Evolutionary conservation across 768 basidiomycete genomes (phyloP).

Genomic region (Trametes sanguinea): DNA sequence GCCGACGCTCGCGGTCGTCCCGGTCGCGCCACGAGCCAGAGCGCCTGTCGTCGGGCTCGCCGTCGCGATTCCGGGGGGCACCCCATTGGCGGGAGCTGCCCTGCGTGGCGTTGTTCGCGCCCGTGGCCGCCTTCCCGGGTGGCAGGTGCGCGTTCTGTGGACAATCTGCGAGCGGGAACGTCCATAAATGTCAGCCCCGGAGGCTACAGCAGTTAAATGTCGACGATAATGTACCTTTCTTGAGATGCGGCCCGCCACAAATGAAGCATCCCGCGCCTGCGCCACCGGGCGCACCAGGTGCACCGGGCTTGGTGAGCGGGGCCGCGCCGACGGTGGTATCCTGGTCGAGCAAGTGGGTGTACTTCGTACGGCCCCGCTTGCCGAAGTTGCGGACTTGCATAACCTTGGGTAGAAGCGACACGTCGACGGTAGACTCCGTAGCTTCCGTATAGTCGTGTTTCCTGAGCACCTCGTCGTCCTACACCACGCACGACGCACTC

Average conservation of each 20-base stretch:
- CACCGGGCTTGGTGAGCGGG: slow-evolving; percentile 48
- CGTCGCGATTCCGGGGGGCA: slow-evolving; percentile 11
- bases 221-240: slow-evolving; percentile 62
- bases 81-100: slow-evolving; percentile 30
- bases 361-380: slow-evolving; percentile 90
- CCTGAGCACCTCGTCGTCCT: slow-evolving; percentile 88
- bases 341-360: slow-evolving; percentile 94
- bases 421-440: slow-evolving; percentile 85
- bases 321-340: slow-evolving; percentile 76
- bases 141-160: slow-evolving; percentile 35
- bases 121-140: slow-evolving; percentile 33
- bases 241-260: slow-evolving; percentile 93
- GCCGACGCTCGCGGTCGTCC: slow-evolving; percentile 25
- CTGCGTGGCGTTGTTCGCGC: slow-evolving; percentile 33
- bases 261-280: slow-evolving; percentile 80
- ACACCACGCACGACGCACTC: slow-evolving; percentile 15
- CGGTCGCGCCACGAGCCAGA: slow-evolving; percentile 26
- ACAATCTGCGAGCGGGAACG: slow-evolving; percentile 32
- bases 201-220: background rate
- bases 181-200: too few relatives aligned
- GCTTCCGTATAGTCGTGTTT: slow-evolving; percentile 87
- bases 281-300: slow-evolving; percentile 42
- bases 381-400: slow-evolving; percentile 98
- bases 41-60: slow-evolving; percentile 21
- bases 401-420: slow-evolving; percentile 86